Conservation (phyloP, 2,329 filamentous ascomycete genomes). For the Fusarium tanahbumbuense region DNA sequence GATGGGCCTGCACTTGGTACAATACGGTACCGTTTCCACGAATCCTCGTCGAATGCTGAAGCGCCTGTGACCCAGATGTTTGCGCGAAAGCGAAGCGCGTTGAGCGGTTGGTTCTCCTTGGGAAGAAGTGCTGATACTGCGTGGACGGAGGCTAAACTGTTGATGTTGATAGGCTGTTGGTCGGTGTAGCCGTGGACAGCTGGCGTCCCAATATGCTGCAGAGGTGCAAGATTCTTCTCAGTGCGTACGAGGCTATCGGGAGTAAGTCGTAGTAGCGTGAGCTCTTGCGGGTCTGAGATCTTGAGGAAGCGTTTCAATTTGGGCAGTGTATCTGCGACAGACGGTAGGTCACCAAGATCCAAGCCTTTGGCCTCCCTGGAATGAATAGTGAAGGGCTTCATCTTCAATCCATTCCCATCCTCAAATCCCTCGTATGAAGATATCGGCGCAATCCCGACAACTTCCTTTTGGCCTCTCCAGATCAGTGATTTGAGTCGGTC, state of each 20-base stretch:
- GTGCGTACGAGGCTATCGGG: slow-evolving; percentile 25
- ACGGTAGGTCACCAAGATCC: slow-evolving; percentile 8
- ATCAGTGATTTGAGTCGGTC: neutral
- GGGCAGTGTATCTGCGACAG: slow-evolving; percentile 9
- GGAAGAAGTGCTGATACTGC: slow-evolving; percentile 28
- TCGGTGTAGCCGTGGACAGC: slow-evolving; percentile 38
- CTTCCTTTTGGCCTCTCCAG: neutral
- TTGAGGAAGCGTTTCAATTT: slow-evolving; percentile 30
- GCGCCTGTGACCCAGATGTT: slow-evolving; percentile 35
- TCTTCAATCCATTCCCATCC: neutral
- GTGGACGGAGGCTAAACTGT: slow-evolving; percentile 32
- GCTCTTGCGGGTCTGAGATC: slow-evolving; percentile 14
- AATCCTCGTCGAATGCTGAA: slow-evolving; percentile 32
- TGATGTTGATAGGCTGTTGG: slow-evolving; percentile 37
- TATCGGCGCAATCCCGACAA: slow-evolving; percentile 10
- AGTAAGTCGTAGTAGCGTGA: slow-evolving; percentile 23
- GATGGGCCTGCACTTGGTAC: neutral
- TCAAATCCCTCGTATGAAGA: neutral
- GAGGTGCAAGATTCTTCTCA: slow-evolving; percentile 25
- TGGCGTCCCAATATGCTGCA: slow-evolving; percentile 27
- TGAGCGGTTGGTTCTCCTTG: slow-evolving; percentile 28
- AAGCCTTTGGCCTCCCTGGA: slow-evolving; percentile 23
- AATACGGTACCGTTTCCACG: slow-evolving; percentile 31
- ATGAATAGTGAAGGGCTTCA: slow-evolving; percentile 27
- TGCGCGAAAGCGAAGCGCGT: slow-evolving; percentile 35